Conservation (phyloP, 169 alveolate species). For the Eimeria acervulina region DNA sequence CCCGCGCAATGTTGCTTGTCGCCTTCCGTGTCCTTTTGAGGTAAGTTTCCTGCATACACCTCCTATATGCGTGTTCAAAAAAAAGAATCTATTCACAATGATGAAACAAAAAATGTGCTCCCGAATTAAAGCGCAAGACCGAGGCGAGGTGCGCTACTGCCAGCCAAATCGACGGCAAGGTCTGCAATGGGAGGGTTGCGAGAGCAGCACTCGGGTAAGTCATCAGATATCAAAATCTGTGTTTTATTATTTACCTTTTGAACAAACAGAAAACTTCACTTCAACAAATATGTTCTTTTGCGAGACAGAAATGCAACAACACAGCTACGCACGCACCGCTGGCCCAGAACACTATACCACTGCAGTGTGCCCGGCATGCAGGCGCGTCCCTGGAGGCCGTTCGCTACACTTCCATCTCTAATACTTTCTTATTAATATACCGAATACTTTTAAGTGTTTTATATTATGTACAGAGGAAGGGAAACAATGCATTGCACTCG, state of each 20-base stretch:
- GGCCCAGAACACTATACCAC: conserved; percentile 41
- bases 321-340: conserved; percentile 23
- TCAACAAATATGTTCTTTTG: background rate
- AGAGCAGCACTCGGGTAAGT: background rate
- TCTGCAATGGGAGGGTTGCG: background rate
- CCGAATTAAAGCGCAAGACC: background rate
- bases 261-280: background rate
- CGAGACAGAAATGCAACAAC: background rate
- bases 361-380: conserved; percentile 5
- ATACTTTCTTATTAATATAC: background rate
- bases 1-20: background rate
- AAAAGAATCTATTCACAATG: background rate
- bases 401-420: background rate
- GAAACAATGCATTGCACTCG: background rate
- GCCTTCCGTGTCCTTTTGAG: background rate
- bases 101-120: background rate
- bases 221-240: background rate
- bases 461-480: background rate
- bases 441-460: background rate
- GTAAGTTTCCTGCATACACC: background rate
- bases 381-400: background rate
- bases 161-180: conserved; percentile 12
- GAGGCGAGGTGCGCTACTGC: background rate
- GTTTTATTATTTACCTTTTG: background rate
- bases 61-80: too few species aligned